Evolutionary conservation across 2,329 filamentous ascomycete species (phyloP).

Genomic region (Cordyceps pruinosa): DNA sequence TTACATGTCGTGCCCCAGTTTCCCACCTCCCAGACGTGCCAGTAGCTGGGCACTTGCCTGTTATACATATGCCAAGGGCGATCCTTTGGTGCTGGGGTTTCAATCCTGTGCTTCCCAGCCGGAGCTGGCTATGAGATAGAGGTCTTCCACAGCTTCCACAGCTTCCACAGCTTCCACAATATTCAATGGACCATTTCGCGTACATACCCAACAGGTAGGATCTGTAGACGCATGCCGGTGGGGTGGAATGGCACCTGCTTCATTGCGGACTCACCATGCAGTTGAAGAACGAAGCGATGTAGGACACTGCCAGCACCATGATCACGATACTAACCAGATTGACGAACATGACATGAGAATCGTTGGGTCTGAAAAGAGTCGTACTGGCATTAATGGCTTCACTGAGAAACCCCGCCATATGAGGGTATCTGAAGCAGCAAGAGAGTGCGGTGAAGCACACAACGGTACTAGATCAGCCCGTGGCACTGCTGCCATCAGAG

Average conservation of each 20-base stretch:
- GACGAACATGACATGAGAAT: slow-evolving; percentile 64
- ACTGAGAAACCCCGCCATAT: slow-evolving; percentile 63
- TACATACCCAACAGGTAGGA: neutral
- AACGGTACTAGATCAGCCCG: slow-evolving; percentile 77
- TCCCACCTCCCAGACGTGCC: no score
- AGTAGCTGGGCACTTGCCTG: no score
- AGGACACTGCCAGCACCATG: slow-evolving; percentile 65
- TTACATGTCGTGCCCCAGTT: no score
- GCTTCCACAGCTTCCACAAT: no score
- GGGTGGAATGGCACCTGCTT: neutral
- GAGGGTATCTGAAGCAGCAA: slow-evolving; percentile 56
- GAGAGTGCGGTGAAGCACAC: slow-evolving; percentile 59
- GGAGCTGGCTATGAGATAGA: no score
- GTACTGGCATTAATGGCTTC: slow-evolving; percentile 78
- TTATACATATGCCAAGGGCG: no score
- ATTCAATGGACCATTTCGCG: neutral
- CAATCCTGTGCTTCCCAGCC: no score
- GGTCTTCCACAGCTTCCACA: no score
- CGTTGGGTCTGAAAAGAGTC: slow-evolving; percentile 63
- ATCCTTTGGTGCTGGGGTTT: no score
- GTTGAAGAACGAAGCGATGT: slow-evolving; percentile 75
- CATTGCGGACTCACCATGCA: slow-evolving; percentile 58
- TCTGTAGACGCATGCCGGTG: neutral
- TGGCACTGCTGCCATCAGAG: slow-evolving; percentile 74
- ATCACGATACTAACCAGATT: slow-evolving; percentile 75